A percentile compares a stretch with the other conserved stretches of the same genome.
Evolutionary conservation across 257 asterid genomes (phyloP).

Genomic region (Solanum corneliomulleri): DNA sequence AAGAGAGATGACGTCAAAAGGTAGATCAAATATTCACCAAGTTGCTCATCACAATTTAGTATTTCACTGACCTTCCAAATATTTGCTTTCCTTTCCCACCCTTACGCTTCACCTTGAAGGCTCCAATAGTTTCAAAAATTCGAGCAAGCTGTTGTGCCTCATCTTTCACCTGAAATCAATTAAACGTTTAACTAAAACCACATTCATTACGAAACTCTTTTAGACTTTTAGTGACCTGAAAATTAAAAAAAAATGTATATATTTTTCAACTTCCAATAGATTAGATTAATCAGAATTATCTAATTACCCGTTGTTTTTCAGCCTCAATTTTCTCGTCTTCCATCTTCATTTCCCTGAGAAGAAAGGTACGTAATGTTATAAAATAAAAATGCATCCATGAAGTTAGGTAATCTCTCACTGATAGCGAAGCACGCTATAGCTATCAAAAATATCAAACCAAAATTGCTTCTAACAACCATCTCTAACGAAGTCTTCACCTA

Average conservation of each 20-base stretch:
- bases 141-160: slow-evolving; percentile 91
- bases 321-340: slow-evolving; percentile 98
- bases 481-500: background rate
- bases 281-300: background rate
- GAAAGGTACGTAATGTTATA: background rate
- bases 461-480: background rate
- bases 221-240: background rate
- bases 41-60: background rate
- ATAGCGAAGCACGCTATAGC: background rate
- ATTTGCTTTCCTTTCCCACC: slow-evolving; percentile 95
- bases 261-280: background rate
- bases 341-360: slow-evolving; percentile 89
- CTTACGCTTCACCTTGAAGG: slow-evolving; percentile 96
- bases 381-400: background rate
- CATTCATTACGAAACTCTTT: background rate
- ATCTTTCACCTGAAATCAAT: slow-evolving; percentile 58
- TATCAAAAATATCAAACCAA: background rate
- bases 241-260: background rate
- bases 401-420: background rate
- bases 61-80: slow-evolving; percentile 59
- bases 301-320: slow-evolving; percentile 75
- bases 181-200: background rate
- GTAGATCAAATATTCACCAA: background rate
- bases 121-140: slow-evolving; percentile 89
- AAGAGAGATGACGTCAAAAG: background rate